Conservation (phyloP, 257 asterid species). For the Nicotiana attenuata region DNA sequence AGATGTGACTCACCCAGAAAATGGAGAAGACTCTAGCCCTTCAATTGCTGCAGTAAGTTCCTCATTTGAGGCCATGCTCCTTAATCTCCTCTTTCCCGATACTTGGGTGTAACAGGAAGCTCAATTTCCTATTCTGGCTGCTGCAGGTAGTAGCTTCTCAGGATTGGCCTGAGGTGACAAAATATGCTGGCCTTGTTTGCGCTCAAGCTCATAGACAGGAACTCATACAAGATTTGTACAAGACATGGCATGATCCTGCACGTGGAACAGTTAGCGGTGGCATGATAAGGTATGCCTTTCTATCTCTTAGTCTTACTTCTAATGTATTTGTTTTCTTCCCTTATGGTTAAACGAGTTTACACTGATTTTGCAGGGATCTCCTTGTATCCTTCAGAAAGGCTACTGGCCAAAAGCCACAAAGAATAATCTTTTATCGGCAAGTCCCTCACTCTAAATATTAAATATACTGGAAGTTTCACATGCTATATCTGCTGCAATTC, state of each 20-base stretch:
- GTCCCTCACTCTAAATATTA: not conserved
- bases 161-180: slow-evolving; percentile 99
- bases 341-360: not conserved
- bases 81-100: not conserved
- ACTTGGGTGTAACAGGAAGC: not conserved
- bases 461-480: not conserved
- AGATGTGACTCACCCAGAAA: slow-evolving; percentile 97
- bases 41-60: slow-evolving; percentile 92
- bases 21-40: slow-evolving; percentile 98
- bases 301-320: not conserved
- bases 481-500: not conserved
- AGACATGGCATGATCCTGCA: slow-evolving; percentile 94
- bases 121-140: slow-evolving; percentile 6
- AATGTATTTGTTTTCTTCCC: not conserved
- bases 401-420: slow-evolving; percentile 96
- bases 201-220: slow-evolving; percentile 99
- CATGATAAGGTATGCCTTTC: slow-evolving; percentile 68
- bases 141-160: slow-evolving; percentile 98
- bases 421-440: slow-evolving; percentile 92
- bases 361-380: slow-evolving; percentile 67
- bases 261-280: slow-evolving; percentile 98
- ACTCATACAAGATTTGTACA: slow-evolving; percentile 87
- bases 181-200: slow-evolving; percentile 94
- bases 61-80: not conserved
- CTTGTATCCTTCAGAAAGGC: slow-evolving; percentile 95